These are phyloP conservation scores for Hura crepitans DNA, from an alignment of 441 rosid genomes.

Conservation along the genomic window DNA sequence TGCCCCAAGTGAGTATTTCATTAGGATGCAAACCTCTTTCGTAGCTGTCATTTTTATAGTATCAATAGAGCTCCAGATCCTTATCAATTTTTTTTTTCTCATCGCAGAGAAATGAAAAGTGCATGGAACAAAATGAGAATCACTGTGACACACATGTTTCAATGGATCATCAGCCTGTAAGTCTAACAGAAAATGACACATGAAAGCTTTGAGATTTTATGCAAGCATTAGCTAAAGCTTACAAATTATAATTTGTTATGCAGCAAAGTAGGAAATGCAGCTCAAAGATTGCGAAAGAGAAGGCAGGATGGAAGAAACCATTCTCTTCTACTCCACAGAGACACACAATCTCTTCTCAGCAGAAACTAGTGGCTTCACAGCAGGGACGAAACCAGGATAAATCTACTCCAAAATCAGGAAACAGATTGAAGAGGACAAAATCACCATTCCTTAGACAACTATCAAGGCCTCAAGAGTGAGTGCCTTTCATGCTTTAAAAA, in stretches of 20 bases:
- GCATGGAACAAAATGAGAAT: constrained; percentile 23
- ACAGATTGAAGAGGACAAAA: constrained; percentile 26
- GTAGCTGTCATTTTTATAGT: background rate
- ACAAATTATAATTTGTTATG: constrained; percentile 15
- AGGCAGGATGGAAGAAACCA: constrained; percentile 21
- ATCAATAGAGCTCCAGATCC: background rate
- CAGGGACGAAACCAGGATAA: constrained; percentile 22
- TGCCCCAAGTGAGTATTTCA: constrained; percentile 28
- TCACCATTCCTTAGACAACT: constrained; percentile 26
- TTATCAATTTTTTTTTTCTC: constrained; percentile 16
- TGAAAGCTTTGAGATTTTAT: background rate
- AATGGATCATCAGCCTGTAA: constrained; percentile 32
- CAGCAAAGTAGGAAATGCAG: constrained; percentile 24
- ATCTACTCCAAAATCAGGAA: constrained; percentile 16
- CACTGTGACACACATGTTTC: constrained; percentile 7
- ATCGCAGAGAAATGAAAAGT: constrained; percentile 29
- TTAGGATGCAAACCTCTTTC: background rate
- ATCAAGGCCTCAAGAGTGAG: constrained; percentile 37
- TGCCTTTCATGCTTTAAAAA: background rate
- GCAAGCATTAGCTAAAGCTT: constrained; percentile 14
- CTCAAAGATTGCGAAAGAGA: constrained; percentile 24
- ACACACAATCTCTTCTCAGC: constrained; percentile 25
- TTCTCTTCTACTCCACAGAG: constrained; percentile 26
- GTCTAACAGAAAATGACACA: constrained; percentile 7
- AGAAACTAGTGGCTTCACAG: constrained; percentile 26